phyloP scores from a whole-genome alignment of 495 filamentous ascomycete species.

The Penicillium paxilli region DNA sequence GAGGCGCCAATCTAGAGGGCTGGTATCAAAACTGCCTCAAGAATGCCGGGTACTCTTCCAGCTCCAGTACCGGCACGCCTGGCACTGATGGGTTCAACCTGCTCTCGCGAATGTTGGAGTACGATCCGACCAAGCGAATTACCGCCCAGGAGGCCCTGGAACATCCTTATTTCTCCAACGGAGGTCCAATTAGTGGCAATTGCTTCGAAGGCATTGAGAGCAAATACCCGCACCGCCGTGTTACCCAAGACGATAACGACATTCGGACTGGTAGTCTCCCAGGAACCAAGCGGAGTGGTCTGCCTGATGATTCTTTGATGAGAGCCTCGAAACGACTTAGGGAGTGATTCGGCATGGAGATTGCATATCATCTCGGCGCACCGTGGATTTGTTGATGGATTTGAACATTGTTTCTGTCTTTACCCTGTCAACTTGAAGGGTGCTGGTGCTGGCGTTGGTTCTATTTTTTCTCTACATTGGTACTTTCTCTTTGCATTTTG shows the following conservation, averaged over 20 bases:
- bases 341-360: constrained; percentile 25
- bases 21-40: constrained; percentile 67
- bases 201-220: constrained; percentile 88
- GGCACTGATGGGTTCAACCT: constrained; percentile 79
- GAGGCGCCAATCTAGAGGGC: constrained; percentile 55
- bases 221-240: constrained; percentile 86
- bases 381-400: neutral
- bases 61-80: constrained; percentile 52
- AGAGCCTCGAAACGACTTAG: constrained; percentile 46
- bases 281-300: constrained; percentile 85
- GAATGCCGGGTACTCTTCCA: constrained; percentile 56
- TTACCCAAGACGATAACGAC: constrained; percentile 93
- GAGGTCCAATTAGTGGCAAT: constrained; percentile 66
- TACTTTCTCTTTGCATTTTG: too few species aligned
- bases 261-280: constrained; percentile 84
- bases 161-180: constrained; percentile 80
- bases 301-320: constrained; percentile 78
- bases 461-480: too few species aligned
- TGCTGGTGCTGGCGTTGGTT: constrained; percentile 5
- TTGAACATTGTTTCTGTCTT: neutral
- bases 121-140: constrained; percentile 86
- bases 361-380: neutral
- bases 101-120: constrained; percentile 78
- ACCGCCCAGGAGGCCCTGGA: constrained; percentile 82
- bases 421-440: constrained; percentile 3